Evolutionary conservation across 805 yeast species (phyloP), one percentile per base, ranked within the genome.

Genomic region (Suhomyces sp.): DNA sequence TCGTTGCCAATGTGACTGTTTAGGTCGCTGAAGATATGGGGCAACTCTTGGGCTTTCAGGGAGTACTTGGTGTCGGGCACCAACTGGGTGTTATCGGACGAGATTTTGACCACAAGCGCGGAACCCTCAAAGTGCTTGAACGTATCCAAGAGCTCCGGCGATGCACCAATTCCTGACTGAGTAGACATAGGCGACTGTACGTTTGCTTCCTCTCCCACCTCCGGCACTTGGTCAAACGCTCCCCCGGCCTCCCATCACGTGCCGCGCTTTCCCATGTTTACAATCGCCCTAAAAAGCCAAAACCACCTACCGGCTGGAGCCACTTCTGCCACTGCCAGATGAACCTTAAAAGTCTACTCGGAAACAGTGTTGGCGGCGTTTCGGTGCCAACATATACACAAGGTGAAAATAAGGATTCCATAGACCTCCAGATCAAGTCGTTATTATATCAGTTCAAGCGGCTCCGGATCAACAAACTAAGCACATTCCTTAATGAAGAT

Each of bases 341-440:
- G 48, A 46, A 46, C 31, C 48, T 46, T 25, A 35, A 29, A 31
- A 35, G 29, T 19, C 9, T 46, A 17, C 43, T 46, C 8, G 43
- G 43, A 20, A 20, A 21, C 10, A 37, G 43, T 19, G 15, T 13
- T 12, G n/a, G 12, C 19, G 31, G 21, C 7, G 29, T 33, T 12
- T 46, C 43, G 35, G 41, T 46, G 15, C 61, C 63, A 24, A 45
- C 51, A 19, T 59, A 53, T 49, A 41, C 54, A 33, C 60, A 50
- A 43, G 64, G 61, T 2, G 53, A 47, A 7, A 55, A 44, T 10
- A 53, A 50, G 50, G 90, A 85, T 61, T 76, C 84, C 4, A 74
- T 83, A 10, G 88, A 84, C 56, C 70, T 85, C 19, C 88, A 84
- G 55, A 75, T 84, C 52, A 83, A 80, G 59, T 75, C 89, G 2